Evolutionary conservation across 805 yeast genomes (phyloP), one percentile per base, ranked within the genome.

Genomic region (Yarrowia divulgata): DNA sequence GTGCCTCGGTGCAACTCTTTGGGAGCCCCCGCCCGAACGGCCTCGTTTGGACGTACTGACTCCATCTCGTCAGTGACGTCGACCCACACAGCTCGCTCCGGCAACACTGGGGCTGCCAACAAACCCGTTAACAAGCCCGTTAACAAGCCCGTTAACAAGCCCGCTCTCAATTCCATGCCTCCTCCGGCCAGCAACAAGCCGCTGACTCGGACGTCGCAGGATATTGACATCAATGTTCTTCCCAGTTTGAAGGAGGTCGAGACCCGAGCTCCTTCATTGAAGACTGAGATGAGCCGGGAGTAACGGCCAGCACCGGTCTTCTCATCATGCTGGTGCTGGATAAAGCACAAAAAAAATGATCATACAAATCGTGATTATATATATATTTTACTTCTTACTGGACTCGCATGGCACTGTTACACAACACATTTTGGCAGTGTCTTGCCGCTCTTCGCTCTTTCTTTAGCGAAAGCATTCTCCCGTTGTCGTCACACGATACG

Each of bases 131-230:
- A 12, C 29, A 42, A 42, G 16, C 49, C 45, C 14, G 32, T 32
- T 45, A 39, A 29, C 35, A 37, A 54, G 12, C 58, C 58, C n/a
- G 42, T 13, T n/a, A 37, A 37, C 49, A 42, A 42, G 7, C 49
- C 37, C 29, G 64, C 64, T 35, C 48, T n/a, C 64, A 57, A 45
- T 34, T 34, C 66, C 52, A 60, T 45, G 52, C 66, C 66, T 16
- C 52, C 66, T 60, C 52, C 66, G 37, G 66, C 66, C 52, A 60
- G 66, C 66, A 34, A 42, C 52, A 60, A 60, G 66, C 66, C 66
- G 48, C 52, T 45, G 52, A 45, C 66, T n/a, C 66, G 66, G 66
- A 60, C 52, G 32, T 45, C 66, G 52, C 66, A 60, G 66, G 66
- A 60, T 18, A 60, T 60, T 29, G 66, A 60, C n/a, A 23, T 60